These are phyloP conservation scores for Aspergillus chevalieri DNA, from an alignment of 2,329 filamentous ascomycete genomes.

Conservation along the genomic window DNA sequence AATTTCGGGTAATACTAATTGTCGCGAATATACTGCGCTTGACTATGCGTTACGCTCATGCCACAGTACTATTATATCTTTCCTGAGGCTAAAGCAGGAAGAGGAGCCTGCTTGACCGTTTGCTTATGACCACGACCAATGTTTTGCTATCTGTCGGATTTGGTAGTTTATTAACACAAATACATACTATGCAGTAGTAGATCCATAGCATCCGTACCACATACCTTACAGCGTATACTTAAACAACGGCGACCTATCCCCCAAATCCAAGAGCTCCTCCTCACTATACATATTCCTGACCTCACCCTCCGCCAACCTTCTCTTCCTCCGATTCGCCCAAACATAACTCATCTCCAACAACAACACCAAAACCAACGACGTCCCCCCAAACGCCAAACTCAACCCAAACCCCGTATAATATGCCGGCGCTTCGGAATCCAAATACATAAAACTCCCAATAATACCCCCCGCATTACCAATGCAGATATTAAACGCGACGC, in stretches of 20 bases:
- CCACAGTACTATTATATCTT: too few species aligned
- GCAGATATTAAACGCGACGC: conserved; percentile 16
- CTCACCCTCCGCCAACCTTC: conserved; percentile 24
- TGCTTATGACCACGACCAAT: too few species aligned
- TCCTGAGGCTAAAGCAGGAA: too few species aligned
- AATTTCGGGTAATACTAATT: too few species aligned
- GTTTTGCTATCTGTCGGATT: too few species aligned
- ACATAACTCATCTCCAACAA: conserved; percentile 14
- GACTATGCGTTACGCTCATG: too few species aligned
- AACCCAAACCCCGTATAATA: conserved; percentile 20
- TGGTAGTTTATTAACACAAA: too few species aligned
- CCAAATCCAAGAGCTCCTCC: conserved; percentile 35
- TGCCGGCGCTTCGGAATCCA: conserved; percentile 13
- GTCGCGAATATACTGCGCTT: too few species aligned
- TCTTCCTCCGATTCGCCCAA: conserved; percentile 14
- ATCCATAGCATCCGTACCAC: not conserved
- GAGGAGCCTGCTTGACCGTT: too few species aligned
- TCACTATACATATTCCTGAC: conserved; percentile 31
- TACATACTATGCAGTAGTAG: not conserved
- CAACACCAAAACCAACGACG: conserved; percentile 12
- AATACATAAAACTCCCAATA: conserved; percentile 20
- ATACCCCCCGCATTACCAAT: conserved; percentile 19
- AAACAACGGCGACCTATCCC: conserved; percentile 39
- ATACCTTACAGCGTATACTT: conserved; percentile 24
- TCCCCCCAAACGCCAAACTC: conserved; percentile 11